Evolutionary conservation across 2,329 filamentous ascomycete genomes (phyloP).

Genomic region (Colletotrichum tanaceti): DNA sequence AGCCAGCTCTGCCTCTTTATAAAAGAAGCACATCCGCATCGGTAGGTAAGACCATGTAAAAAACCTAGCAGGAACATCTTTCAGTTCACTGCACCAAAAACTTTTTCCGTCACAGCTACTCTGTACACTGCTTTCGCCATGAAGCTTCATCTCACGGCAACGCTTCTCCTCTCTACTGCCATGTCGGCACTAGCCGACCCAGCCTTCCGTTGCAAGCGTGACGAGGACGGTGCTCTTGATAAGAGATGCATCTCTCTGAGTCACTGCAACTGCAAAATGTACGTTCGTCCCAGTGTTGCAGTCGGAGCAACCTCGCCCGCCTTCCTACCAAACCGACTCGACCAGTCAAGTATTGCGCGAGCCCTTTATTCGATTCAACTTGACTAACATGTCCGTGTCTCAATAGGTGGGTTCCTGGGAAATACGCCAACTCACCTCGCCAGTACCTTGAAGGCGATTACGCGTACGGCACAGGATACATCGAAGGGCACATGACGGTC

Average conservation of each 20-base stretch:
- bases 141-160: neutral
- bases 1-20: too few species aligned
- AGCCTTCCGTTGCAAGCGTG: neutral
- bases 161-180: neutral
- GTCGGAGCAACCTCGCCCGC: too few species aligned
- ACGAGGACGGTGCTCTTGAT: neutral
- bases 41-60: neutral
- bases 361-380: neutral
- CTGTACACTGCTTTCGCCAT: neutral
- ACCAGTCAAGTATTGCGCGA: too few species aligned
- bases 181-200: neutral
- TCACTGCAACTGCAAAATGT: constrained; percentile 4
- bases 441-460: neutral
- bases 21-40: too few species aligned
- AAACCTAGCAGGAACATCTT: neutral
- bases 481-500: neutral
- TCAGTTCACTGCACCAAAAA: neutral
- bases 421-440: neutral
- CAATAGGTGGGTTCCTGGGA: neutral
- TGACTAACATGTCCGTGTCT: neutral
- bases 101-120: neutral
- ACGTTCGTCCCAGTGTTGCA: neutral
- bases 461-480: neutral
- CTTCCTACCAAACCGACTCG: too few species aligned
- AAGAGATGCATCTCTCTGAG: neutral